These are phyloP conservation scores for Rubia yunnanensis DNA, from an alignment of 257 asterid genomes.

Conservation along the genomic window DNA sequence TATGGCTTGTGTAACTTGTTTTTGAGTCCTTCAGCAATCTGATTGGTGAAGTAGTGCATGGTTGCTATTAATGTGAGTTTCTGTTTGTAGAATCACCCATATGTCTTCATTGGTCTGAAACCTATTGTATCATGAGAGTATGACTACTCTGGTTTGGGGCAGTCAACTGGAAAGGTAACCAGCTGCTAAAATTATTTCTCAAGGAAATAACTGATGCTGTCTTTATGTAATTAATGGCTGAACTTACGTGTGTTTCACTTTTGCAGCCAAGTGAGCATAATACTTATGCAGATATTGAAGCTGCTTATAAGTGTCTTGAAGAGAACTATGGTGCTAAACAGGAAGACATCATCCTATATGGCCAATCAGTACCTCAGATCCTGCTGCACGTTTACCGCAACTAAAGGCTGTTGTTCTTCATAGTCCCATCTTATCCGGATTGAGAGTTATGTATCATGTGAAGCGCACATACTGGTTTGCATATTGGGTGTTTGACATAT, in stretches of 20 bases:
- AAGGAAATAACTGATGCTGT: too few species aligned
- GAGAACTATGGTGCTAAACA: constrained; percentile 83
- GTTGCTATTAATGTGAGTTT: too few species aligned
- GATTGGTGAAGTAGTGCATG: background rate
- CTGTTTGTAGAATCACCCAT: background rate
- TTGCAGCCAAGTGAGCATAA: constrained; percentile 91
- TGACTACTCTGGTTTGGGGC: constrained; percentile 90
- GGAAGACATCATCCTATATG: constrained; percentile 79
- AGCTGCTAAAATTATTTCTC: too few species aligned
- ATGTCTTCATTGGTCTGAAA: constrained; percentile 9
- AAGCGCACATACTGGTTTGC: constrained; percentile 92
- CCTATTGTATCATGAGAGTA: constrained; percentile 40
- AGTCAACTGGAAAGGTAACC: constrained; percentile 86
- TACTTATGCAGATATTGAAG: constrained; percentile 87
- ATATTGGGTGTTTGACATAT: too few species aligned
- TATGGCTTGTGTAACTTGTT: background rate
- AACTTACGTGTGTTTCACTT: constrained; percentile 15
- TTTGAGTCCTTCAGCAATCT: background rate
- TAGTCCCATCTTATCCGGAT: constrained; percentile 79
- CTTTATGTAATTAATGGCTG: constrained; percentile 14
- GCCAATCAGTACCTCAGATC: constrained; percentile 91
- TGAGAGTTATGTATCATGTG: constrained; percentile 91
- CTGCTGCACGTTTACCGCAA: constrained; percentile 73
- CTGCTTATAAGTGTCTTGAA: constrained; percentile 85
- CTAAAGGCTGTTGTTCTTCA: constrained; percentile 77